These are phyloP conservation scores for Verticillium dahliae DNA, from an alignment of 2,329 filamentous ascomycete genomes.

Conservation along the genomic window DNA sequence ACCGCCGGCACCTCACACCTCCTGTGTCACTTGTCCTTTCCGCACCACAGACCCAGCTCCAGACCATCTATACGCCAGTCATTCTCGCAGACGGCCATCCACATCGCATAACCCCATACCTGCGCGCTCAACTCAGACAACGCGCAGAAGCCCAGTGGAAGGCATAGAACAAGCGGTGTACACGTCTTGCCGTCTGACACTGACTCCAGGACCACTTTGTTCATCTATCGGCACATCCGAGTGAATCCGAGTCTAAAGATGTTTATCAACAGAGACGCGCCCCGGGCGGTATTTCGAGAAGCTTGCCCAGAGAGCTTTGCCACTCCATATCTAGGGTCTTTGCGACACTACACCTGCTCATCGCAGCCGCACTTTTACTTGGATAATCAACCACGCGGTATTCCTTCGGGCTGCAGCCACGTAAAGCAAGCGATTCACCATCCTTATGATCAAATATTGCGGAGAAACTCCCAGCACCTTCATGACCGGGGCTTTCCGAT, in stretches of 20 bases:
- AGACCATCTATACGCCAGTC: neutral
- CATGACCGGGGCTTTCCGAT: neutral
- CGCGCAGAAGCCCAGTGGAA: neutral
- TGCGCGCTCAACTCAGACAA: neutral
- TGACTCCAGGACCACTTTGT: neutral
- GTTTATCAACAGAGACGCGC: neutral
- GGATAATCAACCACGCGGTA: neutral
- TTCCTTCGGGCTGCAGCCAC: neutral
- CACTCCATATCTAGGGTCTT: neutral
- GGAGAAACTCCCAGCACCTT: neutral
- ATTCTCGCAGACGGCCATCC: neutral
- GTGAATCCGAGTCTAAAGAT: neutral
- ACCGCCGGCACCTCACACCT: neutral
- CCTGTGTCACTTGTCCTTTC: neutral
- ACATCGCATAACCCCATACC: neutral
- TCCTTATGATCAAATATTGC: neutral
- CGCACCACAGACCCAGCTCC: neutral
- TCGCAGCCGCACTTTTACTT: neutral
- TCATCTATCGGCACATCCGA: neutral
- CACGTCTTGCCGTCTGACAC: neutral
- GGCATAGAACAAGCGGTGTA: constrained; percentile 1
- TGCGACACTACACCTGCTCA: neutral
- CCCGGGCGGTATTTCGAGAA: neutral
- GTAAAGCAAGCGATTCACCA: neutral
- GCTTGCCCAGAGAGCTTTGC: neutral